Evolutionary conservation across 352 stramenopile genomes (phyloP), one percentile per base, ranked within the genome.

Genomic region (Phytophthora palmivora): DNA sequence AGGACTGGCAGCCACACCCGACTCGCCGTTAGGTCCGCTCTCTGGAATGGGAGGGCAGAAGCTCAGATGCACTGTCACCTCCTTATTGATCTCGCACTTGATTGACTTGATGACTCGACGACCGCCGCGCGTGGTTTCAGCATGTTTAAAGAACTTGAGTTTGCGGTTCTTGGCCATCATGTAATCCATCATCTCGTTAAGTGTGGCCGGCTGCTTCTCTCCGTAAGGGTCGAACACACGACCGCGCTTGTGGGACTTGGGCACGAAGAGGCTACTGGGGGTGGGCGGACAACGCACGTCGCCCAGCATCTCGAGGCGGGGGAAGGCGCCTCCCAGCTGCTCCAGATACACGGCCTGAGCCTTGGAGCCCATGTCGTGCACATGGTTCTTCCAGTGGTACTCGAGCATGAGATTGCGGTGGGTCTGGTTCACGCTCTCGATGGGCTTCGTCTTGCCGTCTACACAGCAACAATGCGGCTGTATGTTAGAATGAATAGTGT

Each of bases 121-220:
- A 11, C 87, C 87, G 19, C 87, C 87, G 21, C 87, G 79, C 28
- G 87, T 95, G 12, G 87, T 95, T 68, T 95, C 87, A 9, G 82
- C 78, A 39, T 94, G 87, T 64, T 95, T 95, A 63, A 90, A 94
- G 51, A 95, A 95, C 70, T 94, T 94, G 70, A 92, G 82, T 52
- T 92, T 93, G 55, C 84, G 84, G 58, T 93, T 95, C 56, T 91
- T 92, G 50, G 79, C 81, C 81, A 93, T 93, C 77, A 95, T 88
- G 58, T 81, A 95, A 59, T 95, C 87, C 87, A 95, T 94, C 87
- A 95, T 95, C 52, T 95, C 84, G 44, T 91, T 92, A 38, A 95
- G 72, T 18, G 82, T 94, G 26, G 78, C 78, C 11, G 87, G 87
- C 56, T 94, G 84, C 51, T 94, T 92, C 67, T 94, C 84, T 63